These are phyloP conservation scores for Aspergillus indologenus DNA, from an alignment of 495 filamentous ascomycete genomes.

Conservation along the genomic window DNA sequence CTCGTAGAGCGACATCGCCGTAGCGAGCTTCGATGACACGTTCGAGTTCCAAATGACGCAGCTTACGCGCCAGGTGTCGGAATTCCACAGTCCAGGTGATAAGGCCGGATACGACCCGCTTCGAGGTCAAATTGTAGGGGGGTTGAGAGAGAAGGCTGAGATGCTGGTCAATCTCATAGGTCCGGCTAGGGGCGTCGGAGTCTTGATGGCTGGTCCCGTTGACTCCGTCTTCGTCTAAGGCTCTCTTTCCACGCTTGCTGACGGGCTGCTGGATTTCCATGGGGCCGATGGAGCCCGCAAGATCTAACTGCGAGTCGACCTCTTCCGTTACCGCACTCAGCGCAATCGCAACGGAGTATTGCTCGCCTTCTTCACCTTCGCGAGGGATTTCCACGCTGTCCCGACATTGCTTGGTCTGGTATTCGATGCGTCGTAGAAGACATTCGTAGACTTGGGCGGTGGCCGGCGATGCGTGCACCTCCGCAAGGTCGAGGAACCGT, in stretches of 20 bases:
- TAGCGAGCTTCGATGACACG: slow-evolving; percentile 70
- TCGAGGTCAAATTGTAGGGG: slow-evolving; percentile 58
- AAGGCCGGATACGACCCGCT: slow-evolving; percentile 47
- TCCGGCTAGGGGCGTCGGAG: slow-evolving; percentile 35
- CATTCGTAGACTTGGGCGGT: slow-evolving; percentile 74
- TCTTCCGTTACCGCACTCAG: slow-evolving; percentile 36
- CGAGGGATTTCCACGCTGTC: slow-evolving; percentile 53
- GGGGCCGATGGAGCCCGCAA: slow-evolving; percentile 39
- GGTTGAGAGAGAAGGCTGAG: slow-evolving; percentile 72
- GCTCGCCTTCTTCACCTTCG: slow-evolving; percentile 51
- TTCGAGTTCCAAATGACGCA: slow-evolving; percentile 75
- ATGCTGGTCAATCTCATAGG: slow-evolving; percentile 67
- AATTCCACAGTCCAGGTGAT: slow-evolving; percentile 81
- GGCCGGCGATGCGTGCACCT: slow-evolving; percentile 46
- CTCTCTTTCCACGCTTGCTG: slow-evolving; percentile 35
- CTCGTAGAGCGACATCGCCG: slow-evolving; percentile 69
- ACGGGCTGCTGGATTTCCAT: slow-evolving; percentile 21
- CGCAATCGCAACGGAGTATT: slow-evolving; percentile 36
- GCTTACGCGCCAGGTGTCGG: slow-evolving; percentile 57
- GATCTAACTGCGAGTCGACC: slow-evolving; percentile 40
- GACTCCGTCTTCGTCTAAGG: slow-evolving; percentile 35
- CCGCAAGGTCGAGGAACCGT: slow-evolving; percentile 61
- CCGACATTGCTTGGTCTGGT: slow-evolving; percentile 64
- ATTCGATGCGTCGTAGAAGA: slow-evolving; percentile 67
- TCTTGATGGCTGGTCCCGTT: slow-evolving; percentile 32